Evolutionary conservation across 352 stramenopile species (phyloP), one percentile per base, ranked within the genome.

Genomic region (Blastocystis sp.): DNA sequence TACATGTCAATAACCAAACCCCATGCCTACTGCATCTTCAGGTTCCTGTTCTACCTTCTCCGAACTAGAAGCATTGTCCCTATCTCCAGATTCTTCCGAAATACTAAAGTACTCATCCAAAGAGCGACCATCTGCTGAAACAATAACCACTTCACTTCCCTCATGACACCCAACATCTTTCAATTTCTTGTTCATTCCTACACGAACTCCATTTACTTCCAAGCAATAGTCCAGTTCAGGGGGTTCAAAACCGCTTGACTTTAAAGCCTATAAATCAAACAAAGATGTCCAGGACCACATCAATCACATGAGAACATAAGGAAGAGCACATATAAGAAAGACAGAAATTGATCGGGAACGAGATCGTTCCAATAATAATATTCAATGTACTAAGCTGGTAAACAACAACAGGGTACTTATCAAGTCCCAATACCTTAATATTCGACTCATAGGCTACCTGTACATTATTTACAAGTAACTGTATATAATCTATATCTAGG

Each of bases 151-250:
- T 3, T 85, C 50, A 3, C 53, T 53, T 20, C 43, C 43, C 53
- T 85, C 73, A 37, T 11, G 2, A 45, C 73, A 85, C 45, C 73
- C 73, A 34, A 68, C 73, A 18, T 85, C 73, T 53, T 85, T 53
- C 37, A 85, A 26, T 26, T 47, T 65, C 53, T 85, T 47, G 20
- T 85, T 85, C 73, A 85, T 85, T 3, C 68, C 73, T 24, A 85
- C 54, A 37, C 13, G 45, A 47, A 26, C 11, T 34, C 53, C 53
- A 68, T 85, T 68, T 18, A 85, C 26, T 30, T 66, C 16, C n/a
- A 85, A 66, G 43, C 73, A 66, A 69, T 85, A 85, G 2, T 85
- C 73, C 3, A 85, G 24, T 9, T 66, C 16, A 68, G 73, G 73
- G 5, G 63, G 43, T n/a, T 65, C 47, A 68, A 85, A 85, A 24